Base-by-base conservation (phyloP, 139 green algal genomes). In the Eudorina sp. region DNA sequence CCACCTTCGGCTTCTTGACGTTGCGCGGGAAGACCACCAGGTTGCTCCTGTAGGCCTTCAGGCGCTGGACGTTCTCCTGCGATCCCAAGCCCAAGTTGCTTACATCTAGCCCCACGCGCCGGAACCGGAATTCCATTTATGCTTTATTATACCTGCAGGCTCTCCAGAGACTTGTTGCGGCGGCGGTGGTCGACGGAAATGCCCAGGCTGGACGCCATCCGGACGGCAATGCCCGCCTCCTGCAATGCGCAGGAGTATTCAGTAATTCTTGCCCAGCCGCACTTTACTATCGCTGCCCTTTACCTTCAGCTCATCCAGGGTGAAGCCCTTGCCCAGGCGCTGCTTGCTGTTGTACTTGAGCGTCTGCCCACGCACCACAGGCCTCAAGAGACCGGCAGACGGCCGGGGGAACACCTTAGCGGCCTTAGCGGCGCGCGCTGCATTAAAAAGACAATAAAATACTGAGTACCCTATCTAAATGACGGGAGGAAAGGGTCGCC, bases 31-130 rank as follows among this genome's bases (percentile, higher is more conserved):
- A 99, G 27, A 99, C 88, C 21, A 99, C 93, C 89, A 99, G 92
- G 88, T 98, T 98, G 87, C 95, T 94, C 92, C 97, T 98, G 97
- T 99, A 99, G 18, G 95, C 95, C 96, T 99, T 99, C 46, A 99
- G 94, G 25, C 98, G 91, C 83, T 95, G 91, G 29, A 96, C 97
- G 85, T 99, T 99, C 78, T 95, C 94, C 96, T 98, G 95, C 66
- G 72, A 46, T 62, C 8, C 80, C 38, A n/a, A n/a, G n/a, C n/a
- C n/a, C n/a, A n/a, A n/a, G n/a, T n/a, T n/a, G n/a, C n/a, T n/a
- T n/a, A n/a, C n/a, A n/a, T n/a, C n/a, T n/a, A n/a, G n/a, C n/a
- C n/a, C n/a, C n/a, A n/a, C n/a, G n/a, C n/a, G n/a, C n/a, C n/a
- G n/a, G n/a, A n/a, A n/a, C n/a, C n/a, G n/a, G n/a, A n/a, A n/a